Conservation (phyloP, 106 monocot species). For the Dioscorea zingiberensis region DNA sequence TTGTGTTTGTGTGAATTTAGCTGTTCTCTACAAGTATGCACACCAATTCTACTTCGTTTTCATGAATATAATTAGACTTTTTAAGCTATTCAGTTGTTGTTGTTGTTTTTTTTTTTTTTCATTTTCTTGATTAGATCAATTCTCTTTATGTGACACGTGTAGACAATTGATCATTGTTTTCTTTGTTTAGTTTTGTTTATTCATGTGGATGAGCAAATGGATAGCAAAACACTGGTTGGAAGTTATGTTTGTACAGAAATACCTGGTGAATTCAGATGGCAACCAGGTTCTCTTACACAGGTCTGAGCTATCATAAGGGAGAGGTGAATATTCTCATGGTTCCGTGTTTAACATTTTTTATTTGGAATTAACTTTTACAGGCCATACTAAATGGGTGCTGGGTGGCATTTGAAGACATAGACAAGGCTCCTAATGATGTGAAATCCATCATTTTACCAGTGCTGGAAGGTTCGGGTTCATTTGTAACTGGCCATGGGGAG, state of each 20-base stretch:
- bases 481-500: constrained; percentile 80
- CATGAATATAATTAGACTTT: too few relatives aligned
- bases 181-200: constrained; percentile 69
- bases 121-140: not conserved
- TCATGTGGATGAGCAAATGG: constrained; percentile 98
- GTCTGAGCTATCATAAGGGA: constrained; percentile 23
- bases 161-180: not conserved
- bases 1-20: too few relatives aligned
- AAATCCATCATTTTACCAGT: constrained; percentile 79
- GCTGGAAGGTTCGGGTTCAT: constrained; percentile 81
- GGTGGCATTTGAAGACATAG: constrained; percentile 94
- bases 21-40: too few relatives aligned
- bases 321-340: not conserved
- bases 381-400: constrained; percentile 74
- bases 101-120: too few relatives aligned
- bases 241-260: constrained; percentile 79
- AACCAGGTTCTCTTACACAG: constrained; percentile 93
- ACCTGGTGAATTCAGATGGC: constrained; percentile 97
- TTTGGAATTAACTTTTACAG: too few relatives aligned
- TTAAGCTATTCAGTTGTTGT: too few relatives aligned
- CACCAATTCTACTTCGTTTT: too few relatives aligned
- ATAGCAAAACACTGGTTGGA: constrained; percentile 84
- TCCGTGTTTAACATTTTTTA: too few relatives aligned
- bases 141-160: not conserved
- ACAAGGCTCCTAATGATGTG: constrained; percentile 90